phyloP scores from a whole-genome alignment of 371 early-diverging fungal genomes.

The Apophysomyces trapeziformis region DNA sequence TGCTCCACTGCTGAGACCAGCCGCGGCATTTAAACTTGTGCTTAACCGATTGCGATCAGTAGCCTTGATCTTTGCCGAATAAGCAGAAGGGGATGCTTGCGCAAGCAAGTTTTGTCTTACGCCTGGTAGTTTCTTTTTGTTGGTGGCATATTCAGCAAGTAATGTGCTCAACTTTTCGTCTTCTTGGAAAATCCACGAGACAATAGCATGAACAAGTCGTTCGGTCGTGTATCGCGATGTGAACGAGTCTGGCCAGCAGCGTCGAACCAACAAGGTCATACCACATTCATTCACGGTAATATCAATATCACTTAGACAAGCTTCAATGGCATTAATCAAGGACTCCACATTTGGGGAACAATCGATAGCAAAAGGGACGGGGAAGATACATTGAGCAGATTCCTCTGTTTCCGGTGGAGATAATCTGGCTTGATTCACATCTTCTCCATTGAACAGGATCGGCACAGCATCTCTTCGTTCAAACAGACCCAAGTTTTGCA shows the following conservation, averaged over 20 bases:
- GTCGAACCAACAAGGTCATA: conserved; percentile 49
- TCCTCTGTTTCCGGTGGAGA: background rate
- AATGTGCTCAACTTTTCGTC: conserved; percentile 51
- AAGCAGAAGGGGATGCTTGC: background rate
- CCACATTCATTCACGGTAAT: conserved; percentile 64
- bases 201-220: conserved; percentile 49
- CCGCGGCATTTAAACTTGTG: conserved; percentile 18
- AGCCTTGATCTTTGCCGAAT: conserved; percentile 28
- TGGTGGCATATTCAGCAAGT: conserved; percentile 41
- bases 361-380: conserved; percentile 59
- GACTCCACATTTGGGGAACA: conserved; percentile 53
- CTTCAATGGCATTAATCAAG: conserved; percentile 54
- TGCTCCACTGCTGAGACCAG: conserved; percentile 44
- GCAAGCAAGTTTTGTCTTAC: conserved; percentile 13
- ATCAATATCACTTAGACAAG: conserved; percentile 57
- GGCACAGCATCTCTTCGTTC: conserved; percentile 58
- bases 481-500: conserved; percentile 60
- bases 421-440: background rate
- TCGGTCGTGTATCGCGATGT: conserved; percentile 56
- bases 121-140: conserved; percentile 32
- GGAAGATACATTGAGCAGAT: conserved; percentile 48
- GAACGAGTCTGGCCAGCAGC: conserved; percentile 65
- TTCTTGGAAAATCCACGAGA: conserved; percentile 60
- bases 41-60: conserved; percentile 32
- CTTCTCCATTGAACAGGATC: conserved; percentile 38